Evolutionary conservation across 768 basidiomycete genomes (phyloP), one percentile per base, ranked within the genome.

Genomic region (Boletus patriciae): DNA sequence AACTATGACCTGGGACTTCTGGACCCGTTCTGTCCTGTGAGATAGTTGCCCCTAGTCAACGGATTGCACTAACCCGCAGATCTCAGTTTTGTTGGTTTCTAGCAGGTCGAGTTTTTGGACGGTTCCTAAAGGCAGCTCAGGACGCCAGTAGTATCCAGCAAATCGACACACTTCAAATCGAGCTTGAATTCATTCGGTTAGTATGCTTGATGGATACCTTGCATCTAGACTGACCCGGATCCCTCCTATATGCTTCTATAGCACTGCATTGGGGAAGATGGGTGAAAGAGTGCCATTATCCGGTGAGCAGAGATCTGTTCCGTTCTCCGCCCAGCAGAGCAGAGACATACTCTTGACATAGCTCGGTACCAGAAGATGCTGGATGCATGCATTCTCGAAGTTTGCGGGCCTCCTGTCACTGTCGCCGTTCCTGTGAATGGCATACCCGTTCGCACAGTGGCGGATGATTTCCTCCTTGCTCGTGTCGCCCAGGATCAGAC

Each of bases 1-100:
- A 90, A 84, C 58, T 90, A 80, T 63, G 88, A 90, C 63, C 77
- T 89, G 18, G 83, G 86, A 6, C 76, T 88, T 4, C 66, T 90
- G 36, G 88, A 89, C 62, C 76, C 81, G n/a, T 87, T 88, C 62
- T 85, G 83, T 61, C 77, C 85, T 58, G 88, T 88, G 67, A 66
- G 82, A 55, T 52, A 36, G 46, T n/a, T 38, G 5, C 34, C 50
- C 25, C 47, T 23, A 43, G 37, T 31, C 50, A 4, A 4, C 7
- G 41, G 54, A 18, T 42, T 27, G 31, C 29, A 34, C 37, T 57
- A 27, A 33, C 46, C 54, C 21, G 19, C 53, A 49, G 19, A 40
- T 31, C 33, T 29, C 53, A 87, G 84, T 84, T 85, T 61, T 81
- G 80, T 62, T 92, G 87, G 87, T 90, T 87, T 66, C 74, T 80